Percentiles rank a stretch among this genome's conserved stretches.
phyloP scores from a whole-genome alignment of 2,329 filamentous ascomycete genomes.

The Amauroascus niger region DNA sequence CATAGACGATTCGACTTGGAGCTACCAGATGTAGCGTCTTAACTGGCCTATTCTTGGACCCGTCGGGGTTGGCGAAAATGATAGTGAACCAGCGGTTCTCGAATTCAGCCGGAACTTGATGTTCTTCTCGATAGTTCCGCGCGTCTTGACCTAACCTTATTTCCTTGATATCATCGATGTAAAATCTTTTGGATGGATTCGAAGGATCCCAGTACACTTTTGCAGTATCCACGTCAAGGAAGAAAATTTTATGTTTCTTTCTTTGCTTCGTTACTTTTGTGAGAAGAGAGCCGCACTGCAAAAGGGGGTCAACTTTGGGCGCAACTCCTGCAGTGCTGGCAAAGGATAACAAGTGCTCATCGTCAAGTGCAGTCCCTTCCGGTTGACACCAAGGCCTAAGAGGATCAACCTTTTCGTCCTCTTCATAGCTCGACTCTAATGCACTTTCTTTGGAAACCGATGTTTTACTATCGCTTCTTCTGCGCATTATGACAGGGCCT shows the following conservation, averaged over 20 bases:
- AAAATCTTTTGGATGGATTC: slow-evolving; percentile 71
- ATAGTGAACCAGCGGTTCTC: slow-evolving; percentile 80
- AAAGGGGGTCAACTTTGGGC: slow-evolving; percentile 66
- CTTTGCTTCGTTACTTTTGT: slow-evolving; percentile 80
- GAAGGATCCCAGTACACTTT: slow-evolving; percentile 81
- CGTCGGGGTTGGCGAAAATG: slow-evolving; percentile 69
- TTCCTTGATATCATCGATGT: slow-evolving; percentile 90
- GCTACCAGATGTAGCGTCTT: slow-evolving; percentile 86
- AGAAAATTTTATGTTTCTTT: slow-evolving; percentile 61
- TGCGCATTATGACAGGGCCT: slow-evolving; percentile 76
- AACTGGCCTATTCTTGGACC: slow-evolving; percentile 56
- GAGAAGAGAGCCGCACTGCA: slow-evolving; percentile 69
- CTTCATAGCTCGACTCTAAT: slow-evolving; percentile 33
- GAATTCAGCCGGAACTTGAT: slow-evolving; percentile 56
- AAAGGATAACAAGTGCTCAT: slow-evolving; percentile 28
- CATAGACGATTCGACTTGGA: slow-evolving; percentile 59
- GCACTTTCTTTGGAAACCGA: slow-evolving; percentile 41
- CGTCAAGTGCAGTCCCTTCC: slow-evolving; percentile 33
- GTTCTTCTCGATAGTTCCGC: slow-evolving; percentile 80
- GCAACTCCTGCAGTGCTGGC: slow-evolving; percentile 34
- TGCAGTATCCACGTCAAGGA: slow-evolving; percentile 70
- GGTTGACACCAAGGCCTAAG: slow-evolving; percentile 35
- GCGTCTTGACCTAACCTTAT: slow-evolving; percentile 76
- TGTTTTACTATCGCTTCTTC: slow-evolving; percentile 81
- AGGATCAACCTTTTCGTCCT: slow-evolving; percentile 41